A percentile compares a stretch with the other conserved stretches of the same genome.
These are phyloP conservation scores for Fusarium papillatum DNA, from an alignment of 2,329 filamentous ascomycete genomes.

Conservation along the genomic window DNA sequence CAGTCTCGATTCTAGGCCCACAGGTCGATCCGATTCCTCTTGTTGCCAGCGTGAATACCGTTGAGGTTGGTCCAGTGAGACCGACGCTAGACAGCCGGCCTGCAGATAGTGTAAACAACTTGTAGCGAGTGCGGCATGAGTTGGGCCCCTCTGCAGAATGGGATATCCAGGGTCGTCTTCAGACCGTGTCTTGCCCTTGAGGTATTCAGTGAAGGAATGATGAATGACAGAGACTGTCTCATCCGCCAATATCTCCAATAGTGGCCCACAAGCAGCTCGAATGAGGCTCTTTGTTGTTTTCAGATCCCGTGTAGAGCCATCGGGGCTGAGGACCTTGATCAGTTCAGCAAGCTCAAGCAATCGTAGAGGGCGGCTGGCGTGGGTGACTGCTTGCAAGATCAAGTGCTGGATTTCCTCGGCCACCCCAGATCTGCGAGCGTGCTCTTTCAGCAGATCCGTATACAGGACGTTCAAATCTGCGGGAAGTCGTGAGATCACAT, in stretches of 20 bases:
- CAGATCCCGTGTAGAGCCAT: neutral
- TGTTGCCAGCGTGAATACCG: neutral
- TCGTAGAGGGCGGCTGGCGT: constrained; percentile 24
- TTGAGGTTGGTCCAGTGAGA: neutral
- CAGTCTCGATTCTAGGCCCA: constrained; percentile 4
- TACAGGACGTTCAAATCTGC: constrained; percentile 23
- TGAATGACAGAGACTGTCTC: constrained; percentile 34
- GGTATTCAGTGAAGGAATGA: constrained; percentile 36
- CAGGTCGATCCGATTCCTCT: neutral
- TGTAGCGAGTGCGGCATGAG: constrained; percentile 18
- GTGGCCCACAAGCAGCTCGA: constrained; percentile 13
- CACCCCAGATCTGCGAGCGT: constrained; percentile 12
- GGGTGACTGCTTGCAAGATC: constrained; percentile 23
- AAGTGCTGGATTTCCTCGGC: constrained; percentile 1
- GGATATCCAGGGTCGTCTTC: neutral
- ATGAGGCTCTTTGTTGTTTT: constrained; percentile 19
- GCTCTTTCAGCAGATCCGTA: constrained; percentile 15
- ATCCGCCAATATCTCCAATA: constrained; percentile 29
- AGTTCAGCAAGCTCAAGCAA: constrained; percentile 31
- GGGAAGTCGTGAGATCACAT: constrained; percentile 7
- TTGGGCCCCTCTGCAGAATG: constrained; percentile 5
- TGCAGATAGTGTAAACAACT: constrained; percentile 24
- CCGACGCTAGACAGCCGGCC: constrained; percentile 1
- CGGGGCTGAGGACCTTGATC: neutral
- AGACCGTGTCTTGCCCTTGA: constrained; percentile 9